phyloP scores from a whole-genome alignment of 208 protist species.

The Trypanosoma platydactyli region DNA sequence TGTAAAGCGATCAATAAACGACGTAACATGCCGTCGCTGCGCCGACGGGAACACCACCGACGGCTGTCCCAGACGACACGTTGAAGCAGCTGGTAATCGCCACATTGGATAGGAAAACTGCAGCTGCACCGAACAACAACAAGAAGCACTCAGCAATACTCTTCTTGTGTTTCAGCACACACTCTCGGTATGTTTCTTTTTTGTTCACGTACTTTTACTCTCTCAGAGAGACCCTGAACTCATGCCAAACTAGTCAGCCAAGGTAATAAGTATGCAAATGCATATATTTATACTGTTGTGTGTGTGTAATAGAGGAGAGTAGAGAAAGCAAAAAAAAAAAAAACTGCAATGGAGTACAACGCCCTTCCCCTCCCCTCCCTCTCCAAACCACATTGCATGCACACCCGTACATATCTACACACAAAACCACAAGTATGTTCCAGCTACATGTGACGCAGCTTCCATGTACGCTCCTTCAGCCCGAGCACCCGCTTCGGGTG shows the following conservation, averaged over 20 bases:
- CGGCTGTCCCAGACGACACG: not conserved
- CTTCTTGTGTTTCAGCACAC: not conserved
- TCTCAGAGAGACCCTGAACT: too few species aligned
- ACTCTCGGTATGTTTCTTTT: too few species aligned
- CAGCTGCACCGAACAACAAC: not conserved
- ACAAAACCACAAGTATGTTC: slow-evolving; percentile 5
- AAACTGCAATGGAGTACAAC: too few species aligned
- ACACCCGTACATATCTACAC: slow-evolving; percentile 3
- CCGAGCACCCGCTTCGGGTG: slow-evolving; percentile 53
- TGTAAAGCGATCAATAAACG: slow-evolving; percentile 13
- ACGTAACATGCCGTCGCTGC: slow-evolving; percentile 11
- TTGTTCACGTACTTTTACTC: too few species aligned
- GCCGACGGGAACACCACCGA: not conserved
- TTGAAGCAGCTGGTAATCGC: not conserved
- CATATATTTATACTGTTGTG: too few species aligned
- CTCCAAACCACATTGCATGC: too few species aligned
- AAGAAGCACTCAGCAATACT: not conserved
- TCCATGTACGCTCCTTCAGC: slow-evolving; percentile 80
- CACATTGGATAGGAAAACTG: not conserved
- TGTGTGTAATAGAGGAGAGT: too few species aligned
- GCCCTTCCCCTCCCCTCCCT: too few species aligned
- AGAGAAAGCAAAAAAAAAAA: slow-evolving; percentile 20
- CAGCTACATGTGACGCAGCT: slow-evolving; percentile 31
- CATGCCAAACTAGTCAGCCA: too few species aligned
- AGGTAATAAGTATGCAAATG: too few species aligned